Evolutionary conservation across 208 protist species (phyloP), one percentile per base, ranked within the genome.

Genomic region (Wallacemonas rigidus): DNA sequence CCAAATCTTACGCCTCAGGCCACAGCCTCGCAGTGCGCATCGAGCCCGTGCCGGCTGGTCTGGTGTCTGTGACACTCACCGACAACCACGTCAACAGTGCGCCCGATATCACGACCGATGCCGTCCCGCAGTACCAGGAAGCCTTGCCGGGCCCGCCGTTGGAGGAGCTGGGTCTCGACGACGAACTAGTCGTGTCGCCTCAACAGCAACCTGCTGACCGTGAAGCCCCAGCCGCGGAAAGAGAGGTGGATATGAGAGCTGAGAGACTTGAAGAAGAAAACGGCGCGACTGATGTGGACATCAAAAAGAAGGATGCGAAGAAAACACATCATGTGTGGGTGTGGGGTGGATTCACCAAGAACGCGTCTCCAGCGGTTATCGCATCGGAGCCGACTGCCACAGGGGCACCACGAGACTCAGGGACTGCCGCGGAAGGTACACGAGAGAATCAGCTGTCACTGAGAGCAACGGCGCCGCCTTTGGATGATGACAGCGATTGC

Each of bases 121-220:
- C 26, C 41, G 4, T 1, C 7, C 11, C 14, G 17, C 41, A 9
- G 60, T 65, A 65, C n/a, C 60, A 65, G 60, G 60, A 65, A 17
- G 60, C 60, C 9, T 35, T 65, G 9, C 60, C 60, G 14, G 60
- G 60, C 40, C 60, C 60, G 5, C 60, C 60, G 36, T 35, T 65
- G 60, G 41, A 65, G 5, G 60, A 65, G n/a, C 60, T 65, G 41
- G 40, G 2, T n/a, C 38, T 8, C 26, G 35, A 62, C 0, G 26
- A 26, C 26, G 26, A 26, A 26, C 26, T 26, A 26, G 26, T 26
- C 26, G 26, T 26, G 26, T 26, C 26, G 26, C 26, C 26, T 26
- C 26, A 26, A 26, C 26, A 26, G 0, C 26, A 26, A 26, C 26
- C 26, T 26, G 26, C 26, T 26, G 26, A 26, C 26, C 26, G 26